Evolutionary conservation across 306 rosid species (phyloP).

Genomic region (Lotus japonicus): DNA sequence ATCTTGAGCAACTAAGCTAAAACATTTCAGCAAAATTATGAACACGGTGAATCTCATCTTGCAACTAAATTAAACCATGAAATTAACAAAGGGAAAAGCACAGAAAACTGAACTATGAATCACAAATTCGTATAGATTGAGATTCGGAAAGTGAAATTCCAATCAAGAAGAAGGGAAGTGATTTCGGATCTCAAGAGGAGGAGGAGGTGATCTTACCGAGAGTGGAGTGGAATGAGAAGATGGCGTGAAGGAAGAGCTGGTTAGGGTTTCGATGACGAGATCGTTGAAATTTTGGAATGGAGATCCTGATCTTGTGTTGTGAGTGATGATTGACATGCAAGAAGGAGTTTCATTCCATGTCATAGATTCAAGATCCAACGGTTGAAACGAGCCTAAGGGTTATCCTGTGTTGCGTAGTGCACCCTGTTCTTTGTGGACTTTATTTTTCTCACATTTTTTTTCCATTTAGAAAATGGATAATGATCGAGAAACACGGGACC

Average conservation of each 20-base stretch:
- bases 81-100: not conserved
- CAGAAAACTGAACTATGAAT: not conserved
- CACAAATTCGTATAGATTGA: not conserved
- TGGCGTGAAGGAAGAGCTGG: slow-evolving; percentile 17
- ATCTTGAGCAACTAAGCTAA: not conserved
- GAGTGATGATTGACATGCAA: not conserved
- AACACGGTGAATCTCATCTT: slow-evolving; percentile 12
- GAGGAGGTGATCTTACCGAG: slow-evolving; percentile 30
- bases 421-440: not conserved
- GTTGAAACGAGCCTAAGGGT: not conserved
- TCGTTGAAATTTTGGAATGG: slow-evolving; percentile 21
- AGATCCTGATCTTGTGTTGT: not conserved
- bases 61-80: not conserved
- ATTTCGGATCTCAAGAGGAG: slow-evolving; percentile 27
- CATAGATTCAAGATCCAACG: slow-evolving; percentile 18
- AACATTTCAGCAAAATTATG: not conserved
- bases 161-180: not conserved
- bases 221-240: not conserved
- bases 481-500: too few species aligned
- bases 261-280: slow-evolving; percentile 41
- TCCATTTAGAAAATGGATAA: too few species aligned
- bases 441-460: too few species aligned
- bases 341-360: not conserved
- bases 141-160: not conserved
- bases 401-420: not conserved